Evolutionary conservation across 441 rosid species (phyloP).

Genomic region (Jatropha multifida): DNA sequence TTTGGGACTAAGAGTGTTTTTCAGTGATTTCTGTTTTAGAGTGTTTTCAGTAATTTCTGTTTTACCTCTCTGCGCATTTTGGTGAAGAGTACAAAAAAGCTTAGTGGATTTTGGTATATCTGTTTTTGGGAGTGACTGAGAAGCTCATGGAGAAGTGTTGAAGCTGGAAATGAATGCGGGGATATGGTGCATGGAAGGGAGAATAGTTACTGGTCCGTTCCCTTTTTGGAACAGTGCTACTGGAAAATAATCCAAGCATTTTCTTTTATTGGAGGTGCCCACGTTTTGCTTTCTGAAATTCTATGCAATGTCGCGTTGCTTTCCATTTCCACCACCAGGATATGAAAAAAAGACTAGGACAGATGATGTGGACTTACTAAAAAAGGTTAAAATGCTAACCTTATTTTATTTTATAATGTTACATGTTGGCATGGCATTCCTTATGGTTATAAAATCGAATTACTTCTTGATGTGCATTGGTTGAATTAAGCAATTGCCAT

Average conservation of each 20-base stretch:
- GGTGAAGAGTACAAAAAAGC: neutral
- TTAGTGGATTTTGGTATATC: conserved; percentile 13
- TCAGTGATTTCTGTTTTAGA: neutral
- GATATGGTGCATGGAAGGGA: conserved; percentile 55
- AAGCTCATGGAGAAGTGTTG: conserved; percentile 29
- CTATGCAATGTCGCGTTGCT: conserved; percentile 66
- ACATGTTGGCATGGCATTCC: conserved; percentile 14
- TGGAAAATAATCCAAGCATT: conserved; percentile 28
- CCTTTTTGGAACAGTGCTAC: conserved; percentile 45
- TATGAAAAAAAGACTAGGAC: conserved; percentile 55
- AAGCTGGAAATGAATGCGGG: conserved; percentile 40
- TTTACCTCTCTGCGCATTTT: neutral
- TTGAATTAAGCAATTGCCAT: neutral
- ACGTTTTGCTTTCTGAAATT: conserved; percentile 26
- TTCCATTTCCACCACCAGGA: conserved; percentile 70
- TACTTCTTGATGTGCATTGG: neutral
- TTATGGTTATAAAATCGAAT: conserved; percentile 11
- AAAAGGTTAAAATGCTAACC: conserved; percentile 39
- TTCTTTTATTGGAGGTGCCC: conserved; percentile 20
- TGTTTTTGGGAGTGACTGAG: neutral
- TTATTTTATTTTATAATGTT: neutral
- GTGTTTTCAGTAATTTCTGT: neutral
- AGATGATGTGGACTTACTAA: conserved; percentile 39
- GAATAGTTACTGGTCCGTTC: conserved; percentile 51
- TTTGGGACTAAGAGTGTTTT: conserved; percentile 2